A percentile compares a stretch with the other conserved stretches of the same genome.
Evolutionary conservation across 257 asterid genomes (phyloP).

Genomic region (Solanum gracilifrons): DNA sequence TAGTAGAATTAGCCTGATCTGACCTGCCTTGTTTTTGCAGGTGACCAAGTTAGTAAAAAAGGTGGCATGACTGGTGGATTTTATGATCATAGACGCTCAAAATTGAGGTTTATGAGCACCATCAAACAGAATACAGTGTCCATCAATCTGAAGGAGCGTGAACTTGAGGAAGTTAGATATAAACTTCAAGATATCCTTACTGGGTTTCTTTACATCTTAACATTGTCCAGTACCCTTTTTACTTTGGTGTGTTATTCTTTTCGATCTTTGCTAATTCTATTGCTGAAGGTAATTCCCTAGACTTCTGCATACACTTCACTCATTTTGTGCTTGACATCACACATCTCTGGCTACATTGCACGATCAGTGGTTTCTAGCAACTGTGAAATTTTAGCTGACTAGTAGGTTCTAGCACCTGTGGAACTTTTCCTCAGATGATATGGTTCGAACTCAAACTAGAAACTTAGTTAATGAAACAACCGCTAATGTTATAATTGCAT

Average conservation of each 20-base stretch:
- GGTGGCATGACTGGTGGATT: conserved; percentile 99
- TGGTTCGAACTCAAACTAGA: neutral
- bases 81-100: conserved; percentile 88
- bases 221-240: conserved; percentile 8
- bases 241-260: neutral
- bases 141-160: conserved; percentile 42
- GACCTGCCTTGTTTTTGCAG: conserved; percentile 26
- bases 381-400: neutral
- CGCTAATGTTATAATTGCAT: neutral
- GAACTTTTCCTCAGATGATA: neutral
- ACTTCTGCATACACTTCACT: neutral
- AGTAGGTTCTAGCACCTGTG: neutral
- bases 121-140: conserved; percentile 47
- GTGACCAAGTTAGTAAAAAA: conserved; percentile 98
- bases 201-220: conserved; percentile 3
- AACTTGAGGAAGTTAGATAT: conserved; percentile 44
- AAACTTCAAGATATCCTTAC: conserved; percentile 85
- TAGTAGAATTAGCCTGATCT: conserved; percentile 7
- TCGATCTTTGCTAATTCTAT: neutral
- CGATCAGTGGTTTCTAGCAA: neutral
- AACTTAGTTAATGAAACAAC: neutral
- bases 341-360: neutral
- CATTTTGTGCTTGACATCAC: neutral
- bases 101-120: conserved; percentile 66
- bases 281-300: neutral